A percentile compares a stretch with the other conserved stretches of the same genome.
phyloP scores from a whole-genome alignment of 2,329 filamentous ascomycete species.

The Fusarium haematococcum region DNA sequence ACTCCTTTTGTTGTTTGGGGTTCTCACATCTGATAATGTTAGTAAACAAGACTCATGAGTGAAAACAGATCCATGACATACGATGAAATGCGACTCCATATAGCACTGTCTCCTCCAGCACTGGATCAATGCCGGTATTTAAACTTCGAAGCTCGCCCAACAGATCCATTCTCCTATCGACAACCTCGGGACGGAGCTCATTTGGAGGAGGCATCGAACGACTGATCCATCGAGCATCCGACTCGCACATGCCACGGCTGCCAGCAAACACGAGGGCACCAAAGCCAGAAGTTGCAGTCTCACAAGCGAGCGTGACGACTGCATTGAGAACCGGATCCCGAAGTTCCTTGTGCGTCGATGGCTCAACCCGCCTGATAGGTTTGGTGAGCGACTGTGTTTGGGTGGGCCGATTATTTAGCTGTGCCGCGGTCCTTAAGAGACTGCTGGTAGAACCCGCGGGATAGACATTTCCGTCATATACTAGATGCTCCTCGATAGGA shows the following conservation, averaged over 20 bases:
- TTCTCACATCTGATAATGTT: conserved; percentile 52
- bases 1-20: not conserved
- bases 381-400: conserved; percentile 51
- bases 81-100: conserved; percentile 81
- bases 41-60: conserved; percentile 1
- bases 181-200: conserved; percentile 59
- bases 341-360: conserved; percentile 71
- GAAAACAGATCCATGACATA: conserved; percentile 43
- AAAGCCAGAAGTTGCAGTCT: conserved; percentile 76
- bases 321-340: conserved; percentile 75
- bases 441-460: conserved; percentile 66
- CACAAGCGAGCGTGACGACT: conserved; percentile 75
- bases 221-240: conserved; percentile 75
- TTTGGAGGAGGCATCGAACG: conserved; percentile 69
- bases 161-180: conserved; percentile 72
- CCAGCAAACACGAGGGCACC: conserved; percentile 81
- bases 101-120: conserved; percentile 72
- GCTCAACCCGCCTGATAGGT: conserved; percentile 62
- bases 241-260: conserved; percentile 75
- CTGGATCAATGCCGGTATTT: conserved; percentile 73
- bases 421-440: conserved; percentile 68
- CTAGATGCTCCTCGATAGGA: conserved; percentile 80
- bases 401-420: conserved; percentile 55
- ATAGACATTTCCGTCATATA: conserved; percentile 77
- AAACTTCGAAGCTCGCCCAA: conserved; percentile 75